Conservation (phyloP, 768 basidiomycete species). For the Kondoa subrosea region DNA sequence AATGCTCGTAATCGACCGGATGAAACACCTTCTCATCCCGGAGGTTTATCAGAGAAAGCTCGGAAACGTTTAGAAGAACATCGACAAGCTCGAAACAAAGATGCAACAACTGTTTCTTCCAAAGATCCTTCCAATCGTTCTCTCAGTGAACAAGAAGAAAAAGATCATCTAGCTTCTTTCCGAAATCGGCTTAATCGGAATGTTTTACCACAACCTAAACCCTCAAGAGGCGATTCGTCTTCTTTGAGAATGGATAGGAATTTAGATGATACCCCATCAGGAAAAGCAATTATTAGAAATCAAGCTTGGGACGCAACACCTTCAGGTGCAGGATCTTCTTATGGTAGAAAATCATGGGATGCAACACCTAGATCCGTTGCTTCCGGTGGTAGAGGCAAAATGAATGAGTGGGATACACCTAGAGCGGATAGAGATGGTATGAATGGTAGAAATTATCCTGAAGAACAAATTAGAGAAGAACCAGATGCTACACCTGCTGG, state of each 20-base stretch:
- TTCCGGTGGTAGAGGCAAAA: slow-evolving; percentile 8
- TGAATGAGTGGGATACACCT: slow-evolving; percentile 28
- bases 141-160: slow-evolving; percentile 13
- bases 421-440: slow-evolving; percentile 13
- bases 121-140: slow-evolving; percentile 4
- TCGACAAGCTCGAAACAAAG: slow-evolving; percentile 32
- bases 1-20: slow-evolving; percentile 58
- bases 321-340: slow-evolving; percentile 9
- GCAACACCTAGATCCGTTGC: slow-evolving; percentile 21
- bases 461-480: slow-evolving; percentile 14
- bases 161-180: slow-evolving; percentile 36
- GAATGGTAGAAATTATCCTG: slow-evolving; percentile 25
- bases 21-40: slow-evolving; percentile 85
- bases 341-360: too few species aligned
- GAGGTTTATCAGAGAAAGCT: slow-evolving; percentile 65
- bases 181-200: slow-evolving; percentile 65
- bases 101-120: background rate
- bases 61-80: slow-evolving; percentile 59
- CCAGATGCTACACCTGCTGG: slow-evolving; percentile 16
- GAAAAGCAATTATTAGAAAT: slow-evolving; percentile 7
- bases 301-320: slow-evolving; percentile 25
- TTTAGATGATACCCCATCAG: slow-evolving; percentile 17
- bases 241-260: slow-evolving; percentile 1
- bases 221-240: slow-evolving; percentile 5
- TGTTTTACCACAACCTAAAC: slow-evolving; percentile 1